Conservation (phyloP, 1,284 basidiomycete species). For the Ceratobasidium sp. region DNA sequence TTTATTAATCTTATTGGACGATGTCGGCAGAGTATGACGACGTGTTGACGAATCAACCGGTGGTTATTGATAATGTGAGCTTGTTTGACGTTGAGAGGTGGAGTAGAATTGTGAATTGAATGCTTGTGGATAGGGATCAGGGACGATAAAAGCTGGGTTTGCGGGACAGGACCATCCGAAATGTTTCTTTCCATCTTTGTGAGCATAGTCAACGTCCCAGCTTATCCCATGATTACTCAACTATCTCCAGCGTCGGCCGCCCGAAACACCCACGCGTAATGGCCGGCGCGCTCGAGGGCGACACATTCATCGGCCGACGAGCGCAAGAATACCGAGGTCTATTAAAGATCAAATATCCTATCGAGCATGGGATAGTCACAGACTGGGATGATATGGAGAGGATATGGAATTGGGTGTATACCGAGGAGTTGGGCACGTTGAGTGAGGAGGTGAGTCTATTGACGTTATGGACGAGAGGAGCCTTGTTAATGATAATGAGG, state of each 20-base stretch:
- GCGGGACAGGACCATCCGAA: slow-evolving; percentile 98
- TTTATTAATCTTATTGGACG: slow-evolving; percentile 20
- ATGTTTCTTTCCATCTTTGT: slow-evolving; percentile 99
- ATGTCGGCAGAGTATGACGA: slow-evolving; percentile 90
- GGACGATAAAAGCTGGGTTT: slow-evolving; percentile 97
- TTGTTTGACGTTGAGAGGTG: slow-evolving; percentile 46
- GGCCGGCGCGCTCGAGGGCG: slow-evolving; percentile 94
- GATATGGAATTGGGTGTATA: slow-evolving; percentile 97
- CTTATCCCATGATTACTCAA: slow-evolving; percentile 49
- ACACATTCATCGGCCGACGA: slow-evolving; percentile 91
- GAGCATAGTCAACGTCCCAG: slow-evolving; percentile 62
- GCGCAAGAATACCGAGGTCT: slow-evolving; percentile 95
- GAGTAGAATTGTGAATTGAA: slow-evolving; percentile 45
- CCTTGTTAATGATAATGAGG: neutral
- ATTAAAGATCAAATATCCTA: slow-evolving; percentile 98
- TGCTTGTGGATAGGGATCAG: slow-evolving; percentile 79
- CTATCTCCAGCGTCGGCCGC: slow-evolving; percentile 81
- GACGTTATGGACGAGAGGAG: too few relatives aligned
- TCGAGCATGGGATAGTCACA: slow-evolving; percentile 93
- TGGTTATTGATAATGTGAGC: slow-evolving; percentile 95
- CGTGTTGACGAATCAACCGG: slow-evolving; percentile 91
- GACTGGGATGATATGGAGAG: slow-evolving; percentile 99
- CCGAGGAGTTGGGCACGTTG: slow-evolving; percentile 91
- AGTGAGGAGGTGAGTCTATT: slow-evolving; percentile 86
- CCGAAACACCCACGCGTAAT: slow-evolving; percentile 97